Conservation (phyloP, 2,329 filamentous ascomycete species). For the Thermoascus crustaceus region DNA sequence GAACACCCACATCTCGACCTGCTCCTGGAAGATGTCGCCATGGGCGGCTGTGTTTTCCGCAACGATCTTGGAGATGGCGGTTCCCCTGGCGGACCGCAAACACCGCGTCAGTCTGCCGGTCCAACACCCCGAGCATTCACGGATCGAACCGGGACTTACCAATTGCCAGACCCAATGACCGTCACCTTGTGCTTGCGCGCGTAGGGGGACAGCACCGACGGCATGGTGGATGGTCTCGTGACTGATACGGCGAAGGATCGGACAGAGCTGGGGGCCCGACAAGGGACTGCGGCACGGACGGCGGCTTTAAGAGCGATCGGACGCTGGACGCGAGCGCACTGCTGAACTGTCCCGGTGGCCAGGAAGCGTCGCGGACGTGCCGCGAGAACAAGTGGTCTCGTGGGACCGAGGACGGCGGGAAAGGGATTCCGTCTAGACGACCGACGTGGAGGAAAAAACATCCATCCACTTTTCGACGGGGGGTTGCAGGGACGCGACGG, state of each 20-base stretch:
- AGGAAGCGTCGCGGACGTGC: not conserved
- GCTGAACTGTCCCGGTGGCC: not conserved
- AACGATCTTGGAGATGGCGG: conserved; percentile 93
- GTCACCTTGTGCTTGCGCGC: conserved; percentile 45
- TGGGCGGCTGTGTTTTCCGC: conserved; percentile 81
- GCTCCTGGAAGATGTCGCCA: conserved; percentile 71
- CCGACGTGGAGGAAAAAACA: not conserved
- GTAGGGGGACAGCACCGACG: conserved; percentile 24
- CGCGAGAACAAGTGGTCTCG: not conserved
- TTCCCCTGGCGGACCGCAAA: conserved; percentile 85
- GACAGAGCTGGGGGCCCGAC: not conserved
- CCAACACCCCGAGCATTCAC: conserved; percentile 21
- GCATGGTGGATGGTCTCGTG: conserved; percentile 13
- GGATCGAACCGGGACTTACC: conserved; percentile 45
- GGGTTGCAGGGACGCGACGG: not conserved
- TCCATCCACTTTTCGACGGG: conserved; percentile 1
- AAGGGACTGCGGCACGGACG: not conserved
- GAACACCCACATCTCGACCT: conserved; percentile 98
- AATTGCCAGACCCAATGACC: conserved; percentile 92
- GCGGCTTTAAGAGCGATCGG: not conserved
- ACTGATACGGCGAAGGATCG: conserved; percentile 16
- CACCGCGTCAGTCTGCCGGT: conserved; percentile 68
- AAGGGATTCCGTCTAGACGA: not conserved
- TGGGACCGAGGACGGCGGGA: not conserved
- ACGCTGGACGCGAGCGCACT: not conserved